Evolutionary conservation across 2,329 filamentous ascomycete species (phyloP).

Genomic region (Trichoderma hamatum): DNA sequence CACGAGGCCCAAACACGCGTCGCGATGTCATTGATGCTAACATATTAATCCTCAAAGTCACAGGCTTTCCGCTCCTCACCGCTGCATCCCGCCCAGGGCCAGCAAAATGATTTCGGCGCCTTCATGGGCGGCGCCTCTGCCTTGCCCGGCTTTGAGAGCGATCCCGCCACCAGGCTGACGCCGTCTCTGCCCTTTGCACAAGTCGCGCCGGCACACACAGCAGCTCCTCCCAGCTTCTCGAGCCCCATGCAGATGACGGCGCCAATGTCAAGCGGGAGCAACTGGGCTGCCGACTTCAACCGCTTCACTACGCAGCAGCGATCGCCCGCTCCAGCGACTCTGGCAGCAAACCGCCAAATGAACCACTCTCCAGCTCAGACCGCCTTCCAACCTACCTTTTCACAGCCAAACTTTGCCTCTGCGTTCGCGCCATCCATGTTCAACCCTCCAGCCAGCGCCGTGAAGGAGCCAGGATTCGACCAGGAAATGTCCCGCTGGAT

Average conservation of each 20-base stretch:
- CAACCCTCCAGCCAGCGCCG: constrained; percentile 31
- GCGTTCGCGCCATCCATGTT: constrained; percentile 35
- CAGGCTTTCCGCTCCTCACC: constrained; percentile 43
- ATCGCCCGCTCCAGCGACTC: constrained; percentile 30
- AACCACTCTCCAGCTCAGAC: constrained; percentile 32
- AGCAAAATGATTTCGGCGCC: constrained; percentile 40
- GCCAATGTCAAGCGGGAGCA: constrained; percentile 34
- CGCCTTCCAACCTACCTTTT: constrained; percentile 39
- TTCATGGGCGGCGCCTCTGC: constrained; percentile 40
- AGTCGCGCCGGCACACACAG: constrained; percentile 27
- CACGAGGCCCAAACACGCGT: not conserved
- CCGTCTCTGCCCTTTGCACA: constrained; percentile 39
- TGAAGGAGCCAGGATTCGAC: constrained; percentile 42
- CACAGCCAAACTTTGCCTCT: constrained; percentile 33
- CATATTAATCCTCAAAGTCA: not conserved
- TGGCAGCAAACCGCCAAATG: constrained; percentile 34
- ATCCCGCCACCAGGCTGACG: constrained; percentile 42
- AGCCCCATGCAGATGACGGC: constrained; percentile 34
- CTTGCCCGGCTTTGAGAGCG: constrained; percentile 38
- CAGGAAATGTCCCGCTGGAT: constrained; percentile 49
- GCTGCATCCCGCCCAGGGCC: constrained; percentile 34
- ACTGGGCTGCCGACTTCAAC: constrained; percentile 45
- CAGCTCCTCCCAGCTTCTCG: constrained; percentile 30
- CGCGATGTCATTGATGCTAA: not conserved
- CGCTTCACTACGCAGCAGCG: constrained; percentile 40